Conservation (phyloP, 495 filamentous ascomycete species). For the Penicillium salamii region DNA sequence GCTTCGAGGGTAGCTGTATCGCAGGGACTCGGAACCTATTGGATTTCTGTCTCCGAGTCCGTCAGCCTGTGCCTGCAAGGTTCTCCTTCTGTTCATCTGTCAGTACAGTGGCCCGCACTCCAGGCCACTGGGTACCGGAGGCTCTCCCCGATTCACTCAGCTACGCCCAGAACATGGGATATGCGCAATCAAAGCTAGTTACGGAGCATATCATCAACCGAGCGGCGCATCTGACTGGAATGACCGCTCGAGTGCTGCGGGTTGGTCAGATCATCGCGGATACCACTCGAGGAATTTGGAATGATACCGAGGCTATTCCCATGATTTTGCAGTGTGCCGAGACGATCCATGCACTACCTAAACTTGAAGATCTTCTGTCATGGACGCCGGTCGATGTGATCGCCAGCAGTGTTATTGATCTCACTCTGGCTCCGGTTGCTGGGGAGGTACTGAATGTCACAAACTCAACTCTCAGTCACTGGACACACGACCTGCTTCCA, state of each 20-base stretch:
- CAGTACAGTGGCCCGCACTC: slow-evolving; percentile 42
- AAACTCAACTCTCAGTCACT: slow-evolving; percentile 46
- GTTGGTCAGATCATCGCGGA: slow-evolving; percentile 61
- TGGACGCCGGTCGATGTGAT: slow-evolving; percentile 63
- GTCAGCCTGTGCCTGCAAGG: slow-evolving; percentile 25
- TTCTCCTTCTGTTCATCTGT: slow-evolving; percentile 63
- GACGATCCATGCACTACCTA: slow-evolving; percentile 50
- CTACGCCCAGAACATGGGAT: slow-evolving; percentile 54
- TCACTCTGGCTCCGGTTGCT: slow-evolving; percentile 15
- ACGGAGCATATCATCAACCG: slow-evolving; percentile 50
- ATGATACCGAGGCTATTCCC: slow-evolving; percentile 60
- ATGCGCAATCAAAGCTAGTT: slow-evolving; percentile 62
- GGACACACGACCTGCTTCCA: slow-evolving; percentile 49
- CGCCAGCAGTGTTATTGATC: slow-evolving; percentile 37
- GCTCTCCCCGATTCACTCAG: slow-evolving; percentile 42
- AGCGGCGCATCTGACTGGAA: slow-evolving; percentile 31
- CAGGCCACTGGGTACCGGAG: slow-evolving; percentile 42
- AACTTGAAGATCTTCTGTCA: slow-evolving; percentile 46
- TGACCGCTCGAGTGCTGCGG: slow-evolving; percentile 40
- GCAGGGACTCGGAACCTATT: slow-evolving; percentile 54
- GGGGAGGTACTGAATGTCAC: slow-evolving; percentile 37
- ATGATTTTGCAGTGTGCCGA: slow-evolving; percentile 51
- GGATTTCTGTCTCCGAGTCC: slow-evolving; percentile 43
- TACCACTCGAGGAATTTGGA: slow-evolving; percentile 56
- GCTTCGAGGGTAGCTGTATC: slow-evolving; percentile 57